Base-by-base conservation (phyloP, 1,284 basidiomycete genomes). In the Gomphus sp. region DNA sequence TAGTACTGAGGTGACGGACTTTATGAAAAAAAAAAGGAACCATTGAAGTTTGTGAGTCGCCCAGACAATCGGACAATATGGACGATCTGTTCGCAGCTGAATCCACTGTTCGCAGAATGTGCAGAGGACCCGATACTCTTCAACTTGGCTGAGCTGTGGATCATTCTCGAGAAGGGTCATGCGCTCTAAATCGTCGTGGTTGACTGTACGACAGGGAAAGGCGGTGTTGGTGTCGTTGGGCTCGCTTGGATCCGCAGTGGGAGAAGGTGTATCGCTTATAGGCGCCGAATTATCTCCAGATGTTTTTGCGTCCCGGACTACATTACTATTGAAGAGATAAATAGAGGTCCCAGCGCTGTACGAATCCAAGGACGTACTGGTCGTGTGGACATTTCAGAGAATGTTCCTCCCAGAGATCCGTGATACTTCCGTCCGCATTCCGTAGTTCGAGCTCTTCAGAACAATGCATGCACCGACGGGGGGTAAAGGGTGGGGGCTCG, bases 41-140 rank as follows among this genome's bases (percentile, higher is more conserved):
- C 58, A 59, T 48, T 45, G 25, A 39, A 55, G 31, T 36, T 59
- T 59, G 25, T 59, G 58, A 22, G 51, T 52, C 10, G 58, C 48
- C 58, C 58, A 59, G 2, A 43, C 28, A 49, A 55, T 53, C 2
- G 58, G 52, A 55, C 58, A 59, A 49, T 54, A 59, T 14, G 39
- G 58, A 28, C 58, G 48, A 31, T 59, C 52, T 25, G 34, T 47
- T n/a, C 58, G 49, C 33, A 59, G 16, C 16, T 54, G 41, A 7
- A 89, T 68, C 87, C 86, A 89, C 12, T 73, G 72, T 62, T 86
- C 84, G 68, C 87, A 89, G 49, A 77, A 72, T 59, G 79, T 80
- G 65, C 87, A 89, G 0, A 87, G 73, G 0, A 87, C 75, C 16
- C 86, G 79, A 63, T 88, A 84, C 4, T 79, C 75, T 57, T 89